Conservation (phyloP, 768 basidiomycete species). For the Tephrocybe sp. region DNA sequence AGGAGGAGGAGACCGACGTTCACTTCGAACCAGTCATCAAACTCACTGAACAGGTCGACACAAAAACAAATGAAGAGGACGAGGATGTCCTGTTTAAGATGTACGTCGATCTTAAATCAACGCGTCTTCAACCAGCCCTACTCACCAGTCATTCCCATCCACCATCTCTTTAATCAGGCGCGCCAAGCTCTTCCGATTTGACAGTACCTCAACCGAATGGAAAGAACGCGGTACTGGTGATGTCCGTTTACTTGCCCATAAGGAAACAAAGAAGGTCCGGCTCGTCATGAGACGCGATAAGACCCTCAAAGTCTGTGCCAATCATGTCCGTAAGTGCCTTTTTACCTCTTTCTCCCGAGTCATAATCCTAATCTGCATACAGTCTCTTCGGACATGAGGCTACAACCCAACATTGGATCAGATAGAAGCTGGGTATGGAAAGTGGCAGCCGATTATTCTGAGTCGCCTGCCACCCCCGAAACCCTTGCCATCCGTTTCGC, state of each 20-base stretch:
- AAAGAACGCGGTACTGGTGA: slow-evolving; percentile 98
- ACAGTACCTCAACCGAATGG: slow-evolving; percentile 78
- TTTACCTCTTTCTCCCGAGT: background rate
- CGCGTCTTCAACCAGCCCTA: slow-evolving; percentile 29
- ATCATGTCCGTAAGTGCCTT: slow-evolving; percentile 75
- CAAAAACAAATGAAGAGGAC: slow-evolving; percentile 93
- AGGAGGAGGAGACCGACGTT: slow-evolving; percentile 81
- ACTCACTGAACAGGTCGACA: slow-evolving; percentile 93
- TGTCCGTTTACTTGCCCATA: slow-evolving; percentile 88
- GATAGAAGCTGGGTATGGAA: slow-evolving; percentile 99
- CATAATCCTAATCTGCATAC: slow-evolving; percentile 6
- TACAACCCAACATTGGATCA: slow-evolving; percentile 97
- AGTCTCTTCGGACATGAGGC: slow-evolving; percentile 89
- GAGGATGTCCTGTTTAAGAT: slow-evolving; percentile 95
- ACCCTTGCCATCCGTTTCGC: slow-evolving; percentile 98
- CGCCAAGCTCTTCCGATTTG: slow-evolving; percentile 97
- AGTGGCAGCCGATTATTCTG: slow-evolving; percentile 92
- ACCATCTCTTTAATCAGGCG: slow-evolving; percentile 55
- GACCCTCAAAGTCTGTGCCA: slow-evolving; percentile 99
- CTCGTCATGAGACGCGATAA: slow-evolving; percentile 99
- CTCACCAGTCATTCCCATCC: slow-evolving; percentile 21
- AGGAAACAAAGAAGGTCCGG: slow-evolving; percentile 85
- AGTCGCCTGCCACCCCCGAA: slow-evolving; percentile 85
- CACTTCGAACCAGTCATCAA: slow-evolving; percentile 97
- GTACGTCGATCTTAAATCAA: slow-evolving; percentile 50